phyloP scores from a whole-genome alignment of 345 rosid species.

The Lumnitzera racemosa region DNA sequence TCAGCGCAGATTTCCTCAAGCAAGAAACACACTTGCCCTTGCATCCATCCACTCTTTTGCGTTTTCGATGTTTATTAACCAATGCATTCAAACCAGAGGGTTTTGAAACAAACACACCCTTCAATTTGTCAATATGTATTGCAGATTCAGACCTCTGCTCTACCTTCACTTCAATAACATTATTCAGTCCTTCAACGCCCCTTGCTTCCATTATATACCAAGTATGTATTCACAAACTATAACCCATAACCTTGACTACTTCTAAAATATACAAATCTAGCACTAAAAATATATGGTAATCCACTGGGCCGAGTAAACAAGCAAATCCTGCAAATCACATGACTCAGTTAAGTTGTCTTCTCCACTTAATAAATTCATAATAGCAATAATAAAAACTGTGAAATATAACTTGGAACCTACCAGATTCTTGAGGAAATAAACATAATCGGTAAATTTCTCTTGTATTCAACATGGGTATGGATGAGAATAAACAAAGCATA shows the following conservation, averaged over 20 bases:
- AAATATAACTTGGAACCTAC: too few relatives aligned
- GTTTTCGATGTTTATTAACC: slow-evolving; percentile 31
- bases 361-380: too few relatives aligned
- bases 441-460: too few relatives aligned
- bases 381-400: too few relatives aligned
- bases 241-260: slow-evolving; percentile 1
- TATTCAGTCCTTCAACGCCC: slow-evolving; percentile 3
- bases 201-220: slow-evolving; percentile 14
- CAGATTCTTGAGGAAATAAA: too few relatives aligned
- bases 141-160: slow-evolving; percentile 1
- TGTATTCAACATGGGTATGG: too few relatives aligned
- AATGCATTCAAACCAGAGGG: slow-evolving; percentile 22
- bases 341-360: too few relatives aligned
- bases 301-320: not conserved
- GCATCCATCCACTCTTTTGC: slow-evolving; percentile 37
- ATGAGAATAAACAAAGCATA: too few relatives aligned
- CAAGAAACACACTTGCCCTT: slow-evolving; percentile 18
- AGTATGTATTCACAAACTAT: slow-evolving; percentile 1
- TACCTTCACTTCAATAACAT: slow-evolving; percentile 1
- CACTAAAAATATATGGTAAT: not conserved
- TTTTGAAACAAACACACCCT: slow-evolving; percentile 1
- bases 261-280: slow-evolving; percentile 2
- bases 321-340: not conserved
- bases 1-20: slow-evolving; percentile 16
- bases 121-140: not conserved